A percentile compares a stretch with the other conserved stretches of the same genome.
phyloP scores from a whole-genome alignment of 257 asterid genomes.

The Solanum ahanhuiri region DNA sequence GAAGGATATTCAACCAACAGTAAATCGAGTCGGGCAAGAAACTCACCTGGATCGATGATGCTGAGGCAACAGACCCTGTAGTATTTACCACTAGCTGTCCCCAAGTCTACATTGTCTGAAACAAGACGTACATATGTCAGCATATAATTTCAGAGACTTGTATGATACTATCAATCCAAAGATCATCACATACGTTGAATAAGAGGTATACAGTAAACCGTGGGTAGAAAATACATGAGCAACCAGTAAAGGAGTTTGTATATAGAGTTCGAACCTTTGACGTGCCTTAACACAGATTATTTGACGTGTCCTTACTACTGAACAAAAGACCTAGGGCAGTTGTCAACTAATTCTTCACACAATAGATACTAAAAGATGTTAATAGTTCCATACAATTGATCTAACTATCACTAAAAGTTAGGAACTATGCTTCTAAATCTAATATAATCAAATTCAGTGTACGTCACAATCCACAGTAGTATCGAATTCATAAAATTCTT shows the following conservation, averaged over 20 bases:
- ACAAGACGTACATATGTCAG: background rate
- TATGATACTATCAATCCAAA: background rate
- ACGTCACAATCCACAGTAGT: background rate
- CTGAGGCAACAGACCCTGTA: constrained; percentile 69
- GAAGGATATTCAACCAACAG: background rate
- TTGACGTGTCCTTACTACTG: background rate
- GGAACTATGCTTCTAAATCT: background rate
- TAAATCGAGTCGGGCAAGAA: background rate
- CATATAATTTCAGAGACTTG: background rate
- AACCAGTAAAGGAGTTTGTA: background rate
- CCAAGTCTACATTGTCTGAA: constrained; percentile 64
- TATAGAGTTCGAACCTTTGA: background rate
- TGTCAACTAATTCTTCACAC: background rate
- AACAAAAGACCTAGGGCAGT: background rate
- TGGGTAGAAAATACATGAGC: background rate
- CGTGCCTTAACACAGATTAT: background rate
- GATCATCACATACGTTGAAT: background rate
- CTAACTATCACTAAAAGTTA: background rate
- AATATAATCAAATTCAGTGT: background rate
- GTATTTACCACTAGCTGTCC: constrained; percentile 72
- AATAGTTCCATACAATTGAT: background rate
- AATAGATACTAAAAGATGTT: background rate
- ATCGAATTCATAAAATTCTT: background rate
- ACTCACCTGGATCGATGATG: constrained; percentile 55
- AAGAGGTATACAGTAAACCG: background rate